phyloP scores from a whole-genome alignment of 1,284 basidiomycete genomes.

The Boletellus deceptivus region DNA sequence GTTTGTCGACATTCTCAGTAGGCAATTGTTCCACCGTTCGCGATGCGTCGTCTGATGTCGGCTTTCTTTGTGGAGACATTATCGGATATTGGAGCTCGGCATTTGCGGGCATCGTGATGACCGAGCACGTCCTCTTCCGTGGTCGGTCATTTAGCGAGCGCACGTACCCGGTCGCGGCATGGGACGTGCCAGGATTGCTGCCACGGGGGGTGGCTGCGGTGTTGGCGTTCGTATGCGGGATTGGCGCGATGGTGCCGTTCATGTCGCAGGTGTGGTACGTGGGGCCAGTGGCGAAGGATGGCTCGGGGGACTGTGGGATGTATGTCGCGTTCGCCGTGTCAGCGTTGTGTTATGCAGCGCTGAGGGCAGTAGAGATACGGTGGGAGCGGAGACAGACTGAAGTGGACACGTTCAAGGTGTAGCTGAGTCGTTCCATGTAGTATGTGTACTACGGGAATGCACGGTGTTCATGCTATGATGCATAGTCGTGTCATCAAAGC shows the following conservation, averaged over 20 bases:
- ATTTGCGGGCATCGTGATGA: conserved; percentile 51
- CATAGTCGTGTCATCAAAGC: too few species aligned
- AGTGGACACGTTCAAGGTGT: conserved; percentile 1
- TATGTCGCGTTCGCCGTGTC: conserved; percentile 47
- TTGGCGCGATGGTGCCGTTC: conserved; percentile 53
- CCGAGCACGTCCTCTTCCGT: conserved; percentile 60
- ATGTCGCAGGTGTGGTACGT: conserved; percentile 59
- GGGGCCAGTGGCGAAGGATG: too few species aligned
- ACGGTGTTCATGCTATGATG: too few species aligned
- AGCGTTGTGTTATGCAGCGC: conserved; percentile 37
- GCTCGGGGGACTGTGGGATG: conserved; percentile 57
- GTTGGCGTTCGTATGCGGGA: conserved; percentile 44
- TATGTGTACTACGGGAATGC: too few species aligned
- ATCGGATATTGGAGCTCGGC: conserved; percentile 64
- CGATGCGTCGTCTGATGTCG: not conserved
- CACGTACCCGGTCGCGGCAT: conserved; percentile 21
- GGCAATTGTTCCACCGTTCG: conserved; percentile 11
- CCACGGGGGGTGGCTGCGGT: conserved; percentile 38
- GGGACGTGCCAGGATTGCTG: conserved; percentile 24
- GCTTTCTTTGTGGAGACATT: conserved; percentile 31
- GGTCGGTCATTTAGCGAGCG: conserved; percentile 31
- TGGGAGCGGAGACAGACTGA: conserved; percentile 13
- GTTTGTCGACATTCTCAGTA: conserved; percentile 55
- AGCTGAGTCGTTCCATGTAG: too few species aligned
- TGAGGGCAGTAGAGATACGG: conserved; percentile 40